Evolutionary conservation across 805 yeast species (phyloP).

Genomic region (Yarrowia keelungensis): DNA sequence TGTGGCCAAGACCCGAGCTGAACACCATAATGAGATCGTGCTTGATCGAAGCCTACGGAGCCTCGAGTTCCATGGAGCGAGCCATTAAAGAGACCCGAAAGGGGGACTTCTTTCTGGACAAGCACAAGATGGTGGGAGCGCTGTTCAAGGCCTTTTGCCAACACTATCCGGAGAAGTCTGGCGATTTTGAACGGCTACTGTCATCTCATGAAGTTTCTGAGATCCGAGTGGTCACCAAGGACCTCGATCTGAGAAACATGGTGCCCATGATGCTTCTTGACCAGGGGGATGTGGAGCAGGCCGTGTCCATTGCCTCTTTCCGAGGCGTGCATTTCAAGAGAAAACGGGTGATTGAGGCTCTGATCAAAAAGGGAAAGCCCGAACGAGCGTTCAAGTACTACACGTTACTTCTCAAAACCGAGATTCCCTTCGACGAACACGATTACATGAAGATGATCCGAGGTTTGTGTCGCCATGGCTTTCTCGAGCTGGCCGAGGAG

Average conservation of each 20-base stretch:
- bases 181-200: conserved; percentile 17
- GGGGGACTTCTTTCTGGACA: too few species aligned
- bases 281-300: background rate
- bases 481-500: conserved; percentile 9
- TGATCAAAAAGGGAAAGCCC: conserved; percentile 3
- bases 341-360: conserved; percentile 15
- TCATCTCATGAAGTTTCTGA: conserved; percentile 13
- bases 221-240: conserved; percentile 5
- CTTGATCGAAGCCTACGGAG: conserved; percentile 17
- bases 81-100: background rate
- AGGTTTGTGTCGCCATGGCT: background rate
- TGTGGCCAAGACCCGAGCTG: background rate
- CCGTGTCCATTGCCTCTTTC: conserved; percentile 9
- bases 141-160: conserved; percentile 17
- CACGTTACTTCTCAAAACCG: conserved; percentile 3
- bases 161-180: conserved; percentile 16
- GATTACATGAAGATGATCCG: conserved; percentile 18
- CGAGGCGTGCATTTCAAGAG: conserved; percentile 13
- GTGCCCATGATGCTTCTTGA: conserved; percentile 25
- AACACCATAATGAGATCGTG: background rate
- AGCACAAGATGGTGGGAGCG: too few species aligned
- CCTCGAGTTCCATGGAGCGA: background rate
- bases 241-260: conserved; percentile 4
- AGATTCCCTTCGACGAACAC: conserved; percentile 30
- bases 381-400: conserved; percentile 27